Evolutionary conservation across 2,329 filamentous ascomycete genomes (phyloP), one percentile per base, ranked within the genome.

Genomic region (Paraphoma sp.): DNA sequence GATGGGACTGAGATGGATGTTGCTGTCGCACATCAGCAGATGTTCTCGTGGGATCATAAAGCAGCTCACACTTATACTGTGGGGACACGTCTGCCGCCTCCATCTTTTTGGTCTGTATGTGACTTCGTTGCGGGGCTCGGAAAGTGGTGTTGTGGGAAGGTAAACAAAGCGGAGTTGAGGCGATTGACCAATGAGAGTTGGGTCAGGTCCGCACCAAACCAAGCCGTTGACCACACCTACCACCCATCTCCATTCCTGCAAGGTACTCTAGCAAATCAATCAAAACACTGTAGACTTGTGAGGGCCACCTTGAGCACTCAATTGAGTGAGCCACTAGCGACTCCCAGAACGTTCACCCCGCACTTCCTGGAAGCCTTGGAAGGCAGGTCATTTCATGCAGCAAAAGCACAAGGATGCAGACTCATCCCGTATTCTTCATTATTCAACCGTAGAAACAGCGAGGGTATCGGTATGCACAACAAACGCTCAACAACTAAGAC

Each of bases 1-100:
- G 78, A 80, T 0, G 72, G 65, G n/a, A 78, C 65, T 2, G 77
- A 69, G 29, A 62, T 58, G 18, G 68, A 70, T 8, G 71, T 71
- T 28, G 74, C 74, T 76, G 53, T 31, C 11, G 6, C 14, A 18
- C 38, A 42, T 68, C 48, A 68, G 57, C 29, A n/a, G 9, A 12
- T 7, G 47, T 29, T 29, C 23, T 23, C 5, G 5, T 23, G 9
- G 1, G n/a, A 5, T 44, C 8, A 30, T 14, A 7, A 17, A 5
- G 3, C 4, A n/a, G 8, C 38, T 40, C 53, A 73, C 74, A 65
- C 60, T 75, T 76, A 56, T 70, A 71, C 29, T 69, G 66, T n/a
- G 69, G 63, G 1, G 73, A 74, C 30, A 68, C 53, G 29, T 73
- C 69, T 41, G 65, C 46, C 17, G 62, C 59, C 8, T 73, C 68